These are phyloP conservation scores for Diutina mesorugosa DNA, from an alignment of 1,139 yeast species.

Conservation along the genomic window DNA sequence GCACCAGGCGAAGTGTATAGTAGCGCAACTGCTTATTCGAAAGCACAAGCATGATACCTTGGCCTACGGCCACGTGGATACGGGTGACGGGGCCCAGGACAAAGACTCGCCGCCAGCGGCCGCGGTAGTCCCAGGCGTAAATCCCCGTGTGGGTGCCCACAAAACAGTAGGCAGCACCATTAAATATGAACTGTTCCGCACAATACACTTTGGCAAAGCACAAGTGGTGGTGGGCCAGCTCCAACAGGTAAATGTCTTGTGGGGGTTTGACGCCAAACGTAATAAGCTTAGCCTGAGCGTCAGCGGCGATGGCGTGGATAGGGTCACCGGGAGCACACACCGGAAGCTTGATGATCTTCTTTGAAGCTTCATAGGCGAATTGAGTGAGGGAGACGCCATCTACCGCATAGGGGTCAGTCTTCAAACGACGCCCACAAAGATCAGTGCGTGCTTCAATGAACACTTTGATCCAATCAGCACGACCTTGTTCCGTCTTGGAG, in stretches of 20 bases:
- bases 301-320: background rate
- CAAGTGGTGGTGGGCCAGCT: background rate
- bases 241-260: background rate
- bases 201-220: constrained; percentile 14
- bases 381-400: constrained; percentile 42
- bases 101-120: constrained; percentile 51
- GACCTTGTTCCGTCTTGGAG: constrained; percentile 39
- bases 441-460: constrained; percentile 43
- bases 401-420: constrained; percentile 43
- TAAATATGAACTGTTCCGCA: constrained; percentile 15
- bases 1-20: constrained; percentile 39
- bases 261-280: background rate
- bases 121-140: constrained; percentile 34
- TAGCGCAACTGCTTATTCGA: constrained; percentile 49
- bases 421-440: constrained; percentile 30
- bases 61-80: constrained; percentile 44
- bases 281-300: background rate
- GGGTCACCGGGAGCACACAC: constrained; percentile 16
- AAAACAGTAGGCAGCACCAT: constrained; percentile 15
- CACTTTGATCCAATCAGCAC: constrained; percentile 47
- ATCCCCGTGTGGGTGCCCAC: constrained; percentile 28
- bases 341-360: constrained; percentile 44
- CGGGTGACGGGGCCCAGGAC: constrained; percentile 43
- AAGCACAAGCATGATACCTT: constrained; percentile 46
- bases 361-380: constrained; percentile 51